Conservation (phyloP, 345 rosid species). For the Eucalyptus coolabah region DNA sequence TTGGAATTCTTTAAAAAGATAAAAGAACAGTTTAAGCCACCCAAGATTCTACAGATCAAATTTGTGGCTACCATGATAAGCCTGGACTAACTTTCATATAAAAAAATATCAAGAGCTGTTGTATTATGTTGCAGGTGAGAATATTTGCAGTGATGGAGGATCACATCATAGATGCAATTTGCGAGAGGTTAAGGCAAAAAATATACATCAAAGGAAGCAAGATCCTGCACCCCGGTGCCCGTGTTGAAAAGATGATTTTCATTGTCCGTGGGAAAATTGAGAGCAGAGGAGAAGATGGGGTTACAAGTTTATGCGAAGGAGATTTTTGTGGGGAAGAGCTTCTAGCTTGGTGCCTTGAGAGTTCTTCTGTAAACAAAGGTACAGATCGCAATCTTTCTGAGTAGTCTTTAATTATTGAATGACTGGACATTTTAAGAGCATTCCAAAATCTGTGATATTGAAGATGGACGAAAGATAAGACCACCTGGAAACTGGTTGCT, state of each 20-base stretch:
- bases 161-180: constrained; percentile 52
- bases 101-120: not conserved
- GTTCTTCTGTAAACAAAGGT: constrained; percentile 55
- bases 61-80: not conserved
- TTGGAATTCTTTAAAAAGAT: too few relatives aligned
- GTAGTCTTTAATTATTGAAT: not conserved
- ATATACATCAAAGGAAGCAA: constrained; percentile 55
- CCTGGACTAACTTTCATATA: not conserved
- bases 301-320: constrained; percentile 37
- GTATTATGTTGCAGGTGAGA: constrained; percentile 38
- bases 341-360: constrained; percentile 81
- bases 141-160: constrained; percentile 68
- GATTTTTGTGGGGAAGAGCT: constrained; percentile 87
- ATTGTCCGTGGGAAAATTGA: constrained; percentile 77
- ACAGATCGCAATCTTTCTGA: not conserved
- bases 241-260: constrained; percentile 76
- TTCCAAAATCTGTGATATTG: not conserved
- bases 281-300: constrained; percentile 56
- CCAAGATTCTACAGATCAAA: not conserved
- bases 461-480: constrained; percentile 47
- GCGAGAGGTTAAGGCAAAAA: constrained; percentile 65
- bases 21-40: not conserved
- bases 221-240: constrained; percentile 35
- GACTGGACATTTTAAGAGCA: not conserved
- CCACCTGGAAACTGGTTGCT: constrained; percentile 26